These are phyloP conservation scores for Hymenoscyphus linearis DNA, from an alignment of 2,329 filamentous ascomycete species.

Conservation along the genomic window DNA sequence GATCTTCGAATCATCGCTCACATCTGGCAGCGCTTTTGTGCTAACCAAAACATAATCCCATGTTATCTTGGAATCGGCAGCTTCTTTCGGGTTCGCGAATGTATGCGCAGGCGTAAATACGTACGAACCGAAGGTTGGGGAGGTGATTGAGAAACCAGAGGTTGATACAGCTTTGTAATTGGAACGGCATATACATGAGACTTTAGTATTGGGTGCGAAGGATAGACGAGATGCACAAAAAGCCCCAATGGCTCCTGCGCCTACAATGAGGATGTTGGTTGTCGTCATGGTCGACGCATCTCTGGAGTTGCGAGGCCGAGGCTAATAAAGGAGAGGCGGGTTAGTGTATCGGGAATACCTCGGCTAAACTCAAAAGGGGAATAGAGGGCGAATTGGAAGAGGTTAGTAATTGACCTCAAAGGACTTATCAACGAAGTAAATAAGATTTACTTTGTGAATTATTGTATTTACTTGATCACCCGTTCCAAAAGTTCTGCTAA, in stretches of 20 bases:
- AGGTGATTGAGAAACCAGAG: slow-evolving; percentile 59
- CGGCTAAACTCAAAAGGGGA: no score
- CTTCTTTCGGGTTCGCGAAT: slow-evolving; percentile 52
- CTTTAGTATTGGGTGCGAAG: slow-evolving; percentile 46
- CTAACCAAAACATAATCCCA: slow-evolving; percentile 39
- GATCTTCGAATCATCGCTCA: slow-evolving; percentile 28
- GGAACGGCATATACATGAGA: slow-evolving; percentile 68
- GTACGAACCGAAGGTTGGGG: slow-evolving; percentile 63
- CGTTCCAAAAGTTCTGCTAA: no score
- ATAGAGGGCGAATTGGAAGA: no score
- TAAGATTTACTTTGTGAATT: no score
- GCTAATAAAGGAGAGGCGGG: background rate
- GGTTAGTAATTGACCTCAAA: no score
- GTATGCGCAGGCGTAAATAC: slow-evolving; percentile 55
- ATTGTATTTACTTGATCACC: no score
- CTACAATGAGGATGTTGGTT: slow-evolving; percentile 57
- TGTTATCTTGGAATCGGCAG: slow-evolving; percentile 24
- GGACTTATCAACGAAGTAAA: no score
- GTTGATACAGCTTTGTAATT: slow-evolving; percentile 61
- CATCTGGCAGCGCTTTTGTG: slow-evolving; percentile 32
- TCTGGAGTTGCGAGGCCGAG: background rate
- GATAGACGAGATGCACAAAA: slow-evolving; percentile 68
- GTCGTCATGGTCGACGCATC: slow-evolving; percentile 7
- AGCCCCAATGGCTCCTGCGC: slow-evolving; percentile 66
- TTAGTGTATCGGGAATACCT: no score